Conservation (phyloP, 768 basidiomycete species). For the Tylopilus intermedius region DNA sequence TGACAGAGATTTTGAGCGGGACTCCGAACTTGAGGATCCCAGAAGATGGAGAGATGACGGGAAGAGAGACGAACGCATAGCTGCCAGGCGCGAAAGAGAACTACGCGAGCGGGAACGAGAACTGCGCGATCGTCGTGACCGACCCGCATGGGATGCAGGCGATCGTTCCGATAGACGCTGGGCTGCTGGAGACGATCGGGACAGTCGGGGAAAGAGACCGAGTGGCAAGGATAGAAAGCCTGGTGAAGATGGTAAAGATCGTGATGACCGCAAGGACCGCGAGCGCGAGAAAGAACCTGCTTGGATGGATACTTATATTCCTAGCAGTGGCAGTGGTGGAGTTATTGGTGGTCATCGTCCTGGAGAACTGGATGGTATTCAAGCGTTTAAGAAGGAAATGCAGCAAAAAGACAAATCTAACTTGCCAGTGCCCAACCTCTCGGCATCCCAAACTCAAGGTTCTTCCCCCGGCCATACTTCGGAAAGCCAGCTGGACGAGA, state of each 20-base stretch:
- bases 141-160: slow-evolving; percentile 44
- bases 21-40: slow-evolving; percentile 58
- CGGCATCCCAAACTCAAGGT: slow-evolving; percentile 18
- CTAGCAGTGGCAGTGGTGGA: slow-evolving; percentile 49
- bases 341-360: slow-evolving; percentile 58
- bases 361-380: slow-evolving; percentile 77
- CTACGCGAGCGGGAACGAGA: slow-evolving; percentile 44
- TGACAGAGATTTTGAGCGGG: slow-evolving; percentile 41
- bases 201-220: slow-evolving; percentile 55
- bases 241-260: slow-evolving; percentile 44
- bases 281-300: slow-evolving; percentile 81
- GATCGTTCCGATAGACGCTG: slow-evolving; percentile 50
- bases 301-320: slow-evolving; percentile 89
- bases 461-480: slow-evolving; percentile 15
- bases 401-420: slow-evolving; percentile 66
- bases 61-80: slow-evolving; percentile 70
- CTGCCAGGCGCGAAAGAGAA: slow-evolving; percentile 55
- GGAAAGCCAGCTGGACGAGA: slow-evolving; percentile 63
- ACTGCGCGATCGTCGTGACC: slow-evolving; percentile 42
- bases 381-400: slow-evolving; percentile 82
- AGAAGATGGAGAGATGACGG: slow-evolving; percentile 82
- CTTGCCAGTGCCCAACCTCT: slow-evolving; percentile 10
- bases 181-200: slow-evolving; percentile 63
- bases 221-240: slow-evolving; percentile 55
- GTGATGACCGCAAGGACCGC: slow-evolving; percentile 47